Evolutionary conservation across 257 asterid species (phyloP).

Genomic region (Jasminum sambac): DNA sequence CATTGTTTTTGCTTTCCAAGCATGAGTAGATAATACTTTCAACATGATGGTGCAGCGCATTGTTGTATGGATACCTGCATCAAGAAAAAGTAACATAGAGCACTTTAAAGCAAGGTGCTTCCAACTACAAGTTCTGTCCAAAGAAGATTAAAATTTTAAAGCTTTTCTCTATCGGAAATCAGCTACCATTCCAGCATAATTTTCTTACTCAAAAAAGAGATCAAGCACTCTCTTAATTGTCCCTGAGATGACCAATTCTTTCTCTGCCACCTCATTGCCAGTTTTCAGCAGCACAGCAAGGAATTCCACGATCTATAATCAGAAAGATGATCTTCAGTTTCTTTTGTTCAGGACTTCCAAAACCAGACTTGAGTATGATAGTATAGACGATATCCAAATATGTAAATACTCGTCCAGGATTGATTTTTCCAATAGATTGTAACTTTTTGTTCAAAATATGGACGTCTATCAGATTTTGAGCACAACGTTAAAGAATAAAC

Average conservation of each 20-base stretch:
- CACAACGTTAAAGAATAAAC: background rate
- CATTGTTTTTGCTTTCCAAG: slow-evolving; percentile 71
- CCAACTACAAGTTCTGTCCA: slow-evolving; percentile 12
- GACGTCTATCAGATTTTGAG: background rate
- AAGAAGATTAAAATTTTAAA: background rate
- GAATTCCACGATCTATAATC: slow-evolving; percentile 77
- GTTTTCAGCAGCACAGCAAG: slow-evolving; percentile 80
- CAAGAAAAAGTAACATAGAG: slow-evolving; percentile 18
- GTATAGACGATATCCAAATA: background rate
- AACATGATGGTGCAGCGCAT: slow-evolving; percentile 92
- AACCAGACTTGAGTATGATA: background rate
- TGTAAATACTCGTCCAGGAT: background rate
- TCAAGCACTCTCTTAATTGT: slow-evolving; percentile 73
- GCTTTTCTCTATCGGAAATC: background rate
- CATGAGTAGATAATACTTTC: slow-evolving; percentile 88
- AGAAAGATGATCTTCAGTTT: slow-evolving; percentile 4
- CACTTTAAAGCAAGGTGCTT: background rate
- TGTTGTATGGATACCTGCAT: slow-evolving; percentile 85
- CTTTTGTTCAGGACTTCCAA: background rate
- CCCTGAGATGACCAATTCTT: slow-evolving; percentile 80
- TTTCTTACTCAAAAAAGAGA: slow-evolving; percentile 87
- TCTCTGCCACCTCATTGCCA: slow-evolving; percentile 81
- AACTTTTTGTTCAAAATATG: background rate
- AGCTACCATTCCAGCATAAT: background rate
- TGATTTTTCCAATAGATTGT: background rate